phyloP scores from a whole-genome alignment of 495 filamentous ascomycete species.

The Thermothielavioides terrestris region DNA sequence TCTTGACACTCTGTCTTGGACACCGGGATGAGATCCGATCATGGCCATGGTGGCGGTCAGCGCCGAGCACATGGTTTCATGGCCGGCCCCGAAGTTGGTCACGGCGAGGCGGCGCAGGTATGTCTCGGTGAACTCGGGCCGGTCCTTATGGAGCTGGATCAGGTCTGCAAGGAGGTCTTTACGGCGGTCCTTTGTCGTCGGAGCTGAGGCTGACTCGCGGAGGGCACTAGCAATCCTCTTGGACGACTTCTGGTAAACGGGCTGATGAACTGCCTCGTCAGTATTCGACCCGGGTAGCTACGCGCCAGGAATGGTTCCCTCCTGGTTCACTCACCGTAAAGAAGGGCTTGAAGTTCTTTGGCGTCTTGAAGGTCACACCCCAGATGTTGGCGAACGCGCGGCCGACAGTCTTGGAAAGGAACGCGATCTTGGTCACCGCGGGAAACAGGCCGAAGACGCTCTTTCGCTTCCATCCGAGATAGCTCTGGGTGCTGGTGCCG shows the following conservation, averaged over 20 bases:
- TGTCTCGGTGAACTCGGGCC: constrained; percentile 26
- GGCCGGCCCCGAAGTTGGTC: constrained; percentile 43
- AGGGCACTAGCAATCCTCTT: constrained; percentile 18
- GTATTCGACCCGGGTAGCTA: too few relatives aligned
- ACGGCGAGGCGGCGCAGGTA: constrained; percentile 37
- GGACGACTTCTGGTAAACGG: constrained; percentile 23
- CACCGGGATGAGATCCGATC: constrained; percentile 21
- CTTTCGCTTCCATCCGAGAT: constrained; percentile 30
- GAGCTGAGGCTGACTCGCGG: background rate
- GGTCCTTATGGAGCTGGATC: constrained; percentile 28
- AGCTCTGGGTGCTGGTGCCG: constrained; percentile 28
- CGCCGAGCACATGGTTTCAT: constrained; percentile 42
- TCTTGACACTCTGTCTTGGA: constrained; percentile 14
- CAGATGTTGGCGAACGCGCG: constrained; percentile 20
- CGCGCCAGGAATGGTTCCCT: too few relatives aligned
- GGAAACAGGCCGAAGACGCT: constrained; percentile 33
- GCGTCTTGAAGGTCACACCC: constrained; percentile 24
- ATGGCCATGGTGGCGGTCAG: constrained; percentile 30
- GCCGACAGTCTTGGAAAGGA: constrained; percentile 12
- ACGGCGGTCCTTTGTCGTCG: background rate
- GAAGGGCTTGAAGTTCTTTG: constrained; percentile 27
- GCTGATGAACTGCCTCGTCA: constrained; percentile 1
- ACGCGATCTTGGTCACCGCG: constrained; percentile 4
- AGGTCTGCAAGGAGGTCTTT: constrained; percentile 30
- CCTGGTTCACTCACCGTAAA: constrained; percentile 22